A percentile compares a stretch with the other conserved stretches of the same genome.
phyloP scores from a whole-genome alignment of 108 stramenopile species.

The Pseudonitzschia delicatissima region DNA sequence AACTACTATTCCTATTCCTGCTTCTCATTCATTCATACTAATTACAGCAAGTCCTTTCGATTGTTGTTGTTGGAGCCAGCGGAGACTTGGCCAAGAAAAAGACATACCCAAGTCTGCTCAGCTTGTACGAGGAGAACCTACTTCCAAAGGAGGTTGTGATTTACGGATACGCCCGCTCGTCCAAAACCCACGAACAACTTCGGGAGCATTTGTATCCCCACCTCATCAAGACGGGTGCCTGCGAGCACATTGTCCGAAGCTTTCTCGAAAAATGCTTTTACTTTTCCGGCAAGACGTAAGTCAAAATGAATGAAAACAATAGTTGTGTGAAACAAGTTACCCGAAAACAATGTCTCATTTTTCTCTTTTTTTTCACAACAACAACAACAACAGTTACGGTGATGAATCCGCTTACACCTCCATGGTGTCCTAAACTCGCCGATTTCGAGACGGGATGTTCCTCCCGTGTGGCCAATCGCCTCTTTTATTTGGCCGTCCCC shows the following conservation, averaged over 20 bases:
- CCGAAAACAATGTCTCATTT: neutral
- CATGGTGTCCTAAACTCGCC: conserved; percentile 41
- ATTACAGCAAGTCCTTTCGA: conserved; percentile 45
- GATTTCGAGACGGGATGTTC: conserved; percentile 17
- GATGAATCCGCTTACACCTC: conserved; percentile 65
- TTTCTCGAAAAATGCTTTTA: conserved; percentile 87
- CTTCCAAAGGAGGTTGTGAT: conserved; percentile 66
- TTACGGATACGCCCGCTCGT: conserved; percentile 90
- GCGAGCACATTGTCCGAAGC: conserved; percentile 47
- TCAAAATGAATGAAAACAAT: neutral
- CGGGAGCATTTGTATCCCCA: conserved; percentile 74
- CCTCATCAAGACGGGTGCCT: conserved; percentile 36
- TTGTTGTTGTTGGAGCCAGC: conserved; percentile 86
- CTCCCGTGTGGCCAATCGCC: conserved; percentile 37
- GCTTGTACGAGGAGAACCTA: conserved; percentile 75
- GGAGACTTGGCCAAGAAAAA: conserved; percentile 99
- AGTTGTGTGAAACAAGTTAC: neutral
- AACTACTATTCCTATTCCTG: conserved; percentile 4
- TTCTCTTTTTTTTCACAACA: neutral
- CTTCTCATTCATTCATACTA: too few relatives aligned
- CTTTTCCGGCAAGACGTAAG: conserved; percentile 52
- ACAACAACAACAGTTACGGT: conserved; percentile 54
- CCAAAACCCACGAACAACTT: conserved; percentile 69
- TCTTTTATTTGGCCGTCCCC: conserved; percentile 97
- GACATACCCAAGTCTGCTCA: conserved; percentile 91